Conservation (phyloP, 805 yeast species). For the Metschnikowia aberdeeniae region DNA sequence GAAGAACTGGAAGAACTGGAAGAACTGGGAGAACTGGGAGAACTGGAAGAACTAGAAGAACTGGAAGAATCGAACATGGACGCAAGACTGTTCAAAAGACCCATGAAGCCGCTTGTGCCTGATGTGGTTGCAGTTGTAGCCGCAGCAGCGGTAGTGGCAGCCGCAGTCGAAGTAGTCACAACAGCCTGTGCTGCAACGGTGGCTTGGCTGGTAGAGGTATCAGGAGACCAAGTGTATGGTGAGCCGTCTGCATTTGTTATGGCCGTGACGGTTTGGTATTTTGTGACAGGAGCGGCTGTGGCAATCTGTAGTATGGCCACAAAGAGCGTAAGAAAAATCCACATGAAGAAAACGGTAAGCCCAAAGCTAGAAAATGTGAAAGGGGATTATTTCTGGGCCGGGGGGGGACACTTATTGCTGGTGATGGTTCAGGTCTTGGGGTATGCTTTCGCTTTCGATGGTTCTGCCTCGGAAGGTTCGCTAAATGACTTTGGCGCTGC, state of each 20-base stretch:
- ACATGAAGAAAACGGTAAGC: neutral
- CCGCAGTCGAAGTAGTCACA: neutral
- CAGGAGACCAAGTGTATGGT: slow-evolving; percentile 8
- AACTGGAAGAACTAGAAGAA: neutral
- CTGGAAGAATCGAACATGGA: neutral
- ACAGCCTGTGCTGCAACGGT: slow-evolving; percentile 9
- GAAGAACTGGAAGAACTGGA: neutral
- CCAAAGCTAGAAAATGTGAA: neutral
- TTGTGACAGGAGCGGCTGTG: slow-evolving; percentile 13
- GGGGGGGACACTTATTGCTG: too few relatives aligned
- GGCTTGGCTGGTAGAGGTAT: slow-evolving; percentile 3
- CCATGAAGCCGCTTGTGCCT: slow-evolving; percentile 1
- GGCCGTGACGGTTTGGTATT: slow-evolving; percentile 12
- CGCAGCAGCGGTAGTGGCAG: neutral
- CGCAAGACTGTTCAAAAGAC: slow-evolving; percentile 1
- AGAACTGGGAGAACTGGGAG: neutral
- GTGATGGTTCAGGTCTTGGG: too few relatives aligned
- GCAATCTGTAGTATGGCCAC: slow-evolving; percentile 1
- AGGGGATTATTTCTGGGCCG: too few relatives aligned
- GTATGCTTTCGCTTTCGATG: too few relatives aligned
- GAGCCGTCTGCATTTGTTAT: slow-evolving; percentile 13
- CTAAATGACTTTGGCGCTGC: too few relatives aligned
- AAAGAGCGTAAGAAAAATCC: slow-evolving; percentile 4
- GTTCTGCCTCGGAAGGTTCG: too few relatives aligned
- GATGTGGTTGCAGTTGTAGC: neutral